These are phyloP conservation scores for Talaromyces thailandensis DNA, from an alignment of 495 filamentous ascomycete genomes.

Conservation along the genomic window DNA sequence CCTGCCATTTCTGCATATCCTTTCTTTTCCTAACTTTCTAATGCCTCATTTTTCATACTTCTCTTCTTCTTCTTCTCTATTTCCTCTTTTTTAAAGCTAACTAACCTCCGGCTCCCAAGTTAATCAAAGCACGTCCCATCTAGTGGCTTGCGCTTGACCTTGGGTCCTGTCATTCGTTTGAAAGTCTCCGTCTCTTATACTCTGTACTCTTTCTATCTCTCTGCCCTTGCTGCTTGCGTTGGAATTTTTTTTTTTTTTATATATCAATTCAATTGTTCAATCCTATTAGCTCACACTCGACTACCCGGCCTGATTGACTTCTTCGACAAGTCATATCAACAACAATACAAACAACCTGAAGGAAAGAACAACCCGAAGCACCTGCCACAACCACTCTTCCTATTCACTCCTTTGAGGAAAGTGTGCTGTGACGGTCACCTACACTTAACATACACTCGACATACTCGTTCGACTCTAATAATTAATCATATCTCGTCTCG, in stretches of 20 bases:
- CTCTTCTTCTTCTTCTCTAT: constrained; percentile 2
- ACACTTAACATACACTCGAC: neutral
- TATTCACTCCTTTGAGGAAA: constrained; percentile 2
- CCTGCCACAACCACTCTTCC: neutral
- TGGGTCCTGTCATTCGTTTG: constrained; percentile 9
- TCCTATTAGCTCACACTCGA: neutral
- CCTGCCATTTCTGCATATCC: neutral
- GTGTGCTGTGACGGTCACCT: neutral
- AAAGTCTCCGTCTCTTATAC: neutral
- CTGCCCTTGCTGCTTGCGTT: neutral
- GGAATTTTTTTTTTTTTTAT: neutral
- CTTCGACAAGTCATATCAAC: neutral
- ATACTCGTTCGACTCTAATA: neutral
- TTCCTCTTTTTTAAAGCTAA: neutral
- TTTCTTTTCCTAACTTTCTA: constrained; percentile 18
- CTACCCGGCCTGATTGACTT: neutral
- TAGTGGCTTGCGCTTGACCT: constrained; percentile 7
- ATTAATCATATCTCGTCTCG: neutral
- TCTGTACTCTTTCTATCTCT: neutral
- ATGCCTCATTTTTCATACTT: constrained; percentile 20
- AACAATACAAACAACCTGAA: neutral
- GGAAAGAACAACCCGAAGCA: neutral
- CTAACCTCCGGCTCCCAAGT: constrained; percentile 5
- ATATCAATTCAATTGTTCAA: neutral
- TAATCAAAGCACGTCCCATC: constrained; percentile 4